Evolutionary conservation across 2,329 filamentous ascomycete genomes (phyloP), one percentile per base, ranked within the genome.

Genomic region (Aureobasidium melanogenum): DNA sequence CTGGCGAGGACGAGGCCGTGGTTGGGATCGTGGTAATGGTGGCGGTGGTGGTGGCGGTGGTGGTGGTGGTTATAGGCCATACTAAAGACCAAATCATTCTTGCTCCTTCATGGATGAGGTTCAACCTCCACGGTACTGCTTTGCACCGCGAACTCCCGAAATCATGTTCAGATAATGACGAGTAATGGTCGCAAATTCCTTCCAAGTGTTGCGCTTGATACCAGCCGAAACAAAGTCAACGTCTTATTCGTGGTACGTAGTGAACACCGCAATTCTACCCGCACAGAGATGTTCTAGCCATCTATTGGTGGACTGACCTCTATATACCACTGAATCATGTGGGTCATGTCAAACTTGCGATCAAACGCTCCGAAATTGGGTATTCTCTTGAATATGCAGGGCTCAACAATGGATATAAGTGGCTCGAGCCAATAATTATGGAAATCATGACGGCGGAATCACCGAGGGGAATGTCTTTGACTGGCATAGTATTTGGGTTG

Each of bases 401-500:
- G 22, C 22, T 28, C 12, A 17, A 28, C 5, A 19, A 41, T 0
- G 43, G 30, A 5, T 46, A 47, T 15, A n/a, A 24, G 2, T 59
- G 55, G 56, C 8, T 50, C 14, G 34, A 39, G 28, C 28, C 17
- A 17, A 34, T 41, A 28, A 30, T 26, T 5, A 76, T 71, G 17
- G 58, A 65, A 22, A 62, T 65, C 15, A 72, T 77, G 64, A 75
- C 74, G 2, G 62, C 69, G 17, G 65, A 70, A 36, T 73, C 76
- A 2, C 71, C 71, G 0, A 67, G 77, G 10, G 77, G 77, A 0
- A 71, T 71, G 19, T 67, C 73, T 1, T 79, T 78, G 36, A 77
- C 76, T 1, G 77, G 77, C 0, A 74, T 76, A 68, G 77, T 79
- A 76, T 65, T 79, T 51, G 77, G 77, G 0, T n/a, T 79, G 14